Evolutionary conservation across 2,329 filamentous ascomycete genomes (phyloP).

Genomic region (Alternaria rosae): DNA sequence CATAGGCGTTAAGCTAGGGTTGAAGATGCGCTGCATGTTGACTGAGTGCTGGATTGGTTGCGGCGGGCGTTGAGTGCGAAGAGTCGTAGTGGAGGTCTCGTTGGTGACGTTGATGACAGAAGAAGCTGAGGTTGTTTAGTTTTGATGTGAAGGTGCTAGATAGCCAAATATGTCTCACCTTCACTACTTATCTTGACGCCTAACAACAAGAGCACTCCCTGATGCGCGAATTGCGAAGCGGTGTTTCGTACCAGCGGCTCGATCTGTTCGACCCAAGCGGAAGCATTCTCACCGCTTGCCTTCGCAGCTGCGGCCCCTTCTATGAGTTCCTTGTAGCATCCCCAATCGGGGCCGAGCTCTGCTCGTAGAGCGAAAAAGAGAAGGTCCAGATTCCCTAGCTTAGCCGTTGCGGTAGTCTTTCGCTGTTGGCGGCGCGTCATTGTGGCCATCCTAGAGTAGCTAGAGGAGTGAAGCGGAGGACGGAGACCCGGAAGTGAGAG

Average conservation of each 20-base stretch:
- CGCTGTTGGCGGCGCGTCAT: neutral
- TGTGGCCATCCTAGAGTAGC: too few species aligned
- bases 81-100: neutral
- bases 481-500: neutral
- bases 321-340: slow-evolving; percentile 26
- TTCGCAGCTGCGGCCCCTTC: slow-evolving; percentile 7
- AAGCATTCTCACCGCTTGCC: slow-evolving; percentile 1
- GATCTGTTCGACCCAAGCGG: slow-evolving; percentile 22
- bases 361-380: slow-evolving; percentile 16
- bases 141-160: slow-evolving; percentile 75
- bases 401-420: rapidly evolving
- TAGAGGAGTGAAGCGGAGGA: neutral
- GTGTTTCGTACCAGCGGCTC: slow-evolving; percentile 13
- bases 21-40: neutral
- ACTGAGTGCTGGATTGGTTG: neutral
- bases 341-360: slow-evolving; percentile 19
- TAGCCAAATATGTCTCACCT: slow-evolving; percentile 72
- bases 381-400: neutral
- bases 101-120: neutral
- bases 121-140: neutral
- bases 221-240: slow-evolving; percentile 10
- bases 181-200: slow-evolving; percentile 72
- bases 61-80: neutral
- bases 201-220: slow-evolving; percentile 23
- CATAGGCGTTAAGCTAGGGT: neutral